Evolutionary conservation across 352 stramenopile species (phyloP).

Genomic region (Phytophthora megakarya): DNA sequence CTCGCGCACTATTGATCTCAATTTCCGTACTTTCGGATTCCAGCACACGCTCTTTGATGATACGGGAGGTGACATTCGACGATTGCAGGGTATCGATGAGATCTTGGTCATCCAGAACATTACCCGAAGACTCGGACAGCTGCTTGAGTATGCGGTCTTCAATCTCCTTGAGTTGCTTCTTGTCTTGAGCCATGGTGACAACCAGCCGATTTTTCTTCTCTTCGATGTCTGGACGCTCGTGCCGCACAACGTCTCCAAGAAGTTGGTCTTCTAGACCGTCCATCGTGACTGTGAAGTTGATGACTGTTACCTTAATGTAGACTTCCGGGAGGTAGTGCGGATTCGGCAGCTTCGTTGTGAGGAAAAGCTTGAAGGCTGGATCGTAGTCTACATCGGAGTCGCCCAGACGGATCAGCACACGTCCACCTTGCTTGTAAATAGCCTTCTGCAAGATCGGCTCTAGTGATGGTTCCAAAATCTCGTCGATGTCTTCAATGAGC

Average conservation of each 20-base stretch:
- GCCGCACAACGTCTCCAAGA: constrained; percentile 91
- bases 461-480: constrained; percentile 90
- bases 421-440: constrained; percentile 91
- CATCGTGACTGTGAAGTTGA: constrained; percentile 97
- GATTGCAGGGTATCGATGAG: constrained; percentile 88
- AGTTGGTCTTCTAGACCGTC: constrained; percentile 93
- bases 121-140: constrained; percentile 90
- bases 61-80: constrained; percentile 83
- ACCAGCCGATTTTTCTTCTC: constrained; percentile 94
- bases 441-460: constrained; percentile 94
- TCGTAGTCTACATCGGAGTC: constrained; percentile 95
- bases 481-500: constrained; percentile 94
- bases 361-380: constrained; percentile 90
- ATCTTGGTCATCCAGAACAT: constrained; percentile 94
- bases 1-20: constrained; percentile 90
- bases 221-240: constrained; percentile 93
- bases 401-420: constrained; percentile 88
- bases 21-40: constrained; percentile 91
- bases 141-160: constrained; percentile 93
- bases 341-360: constrained; percentile 94
- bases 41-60: constrained; percentile 90
- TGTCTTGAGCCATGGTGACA: constrained; percentile 93
- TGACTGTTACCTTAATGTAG: constrained; percentile 96
- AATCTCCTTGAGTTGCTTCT: constrained; percentile 92
- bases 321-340: constrained; percentile 95